Base-by-base conservation (phyloP, 768 basidiomycete species). In the Serendipita sp. region DNA sequence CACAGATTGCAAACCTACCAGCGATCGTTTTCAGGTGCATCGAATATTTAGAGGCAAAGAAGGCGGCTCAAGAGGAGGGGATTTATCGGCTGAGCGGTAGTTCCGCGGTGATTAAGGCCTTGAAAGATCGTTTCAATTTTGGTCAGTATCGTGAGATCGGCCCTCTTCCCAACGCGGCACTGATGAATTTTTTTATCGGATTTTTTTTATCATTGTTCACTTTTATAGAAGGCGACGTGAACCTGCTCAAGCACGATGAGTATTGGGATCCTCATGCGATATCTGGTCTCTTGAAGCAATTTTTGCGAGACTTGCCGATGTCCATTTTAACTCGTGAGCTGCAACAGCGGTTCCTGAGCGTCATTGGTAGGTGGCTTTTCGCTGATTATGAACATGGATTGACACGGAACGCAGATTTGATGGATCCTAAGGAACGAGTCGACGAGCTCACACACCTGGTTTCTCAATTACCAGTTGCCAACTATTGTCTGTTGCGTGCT, bases 211-310 rank as follows among this genome's bases (percentile, higher is more conserved):
- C 3, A 3, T 63, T 13, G 31, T 33, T 34, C 17, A 28, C 48
- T 41, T 45, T 68, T 70, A 50, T 68, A 93, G 96, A 99, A 77
- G 95, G 94, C n/a, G 96, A 99, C 72, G 80, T 97, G 62, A 86
- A 97, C 71, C 79, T 99, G 11, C 76, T 95, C 41, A 82, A 80
- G 41, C 82, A 85, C 7, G 90, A 92, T 71, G 94, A 96, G 69
- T 90, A 86, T 68, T 96, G 90, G 88, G 96, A 99, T 75, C 92
- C 91, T 45, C 94, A 99, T 72, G 96, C 96, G 41, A 89, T 99
- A 65, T 88, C 96, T 56, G 96, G 95, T 2, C 77, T 99, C 65
- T 77, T 99, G 64, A 99, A 99, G 76, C 81, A 83, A 61, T 99
- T 86, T 75, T 75, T 99, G 68, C 86, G 96, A 63, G 96, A 99